Conservation (phyloP, 2,329 filamentous ascomycete genomes). For the Dactylellina drechsleri region DNA sequence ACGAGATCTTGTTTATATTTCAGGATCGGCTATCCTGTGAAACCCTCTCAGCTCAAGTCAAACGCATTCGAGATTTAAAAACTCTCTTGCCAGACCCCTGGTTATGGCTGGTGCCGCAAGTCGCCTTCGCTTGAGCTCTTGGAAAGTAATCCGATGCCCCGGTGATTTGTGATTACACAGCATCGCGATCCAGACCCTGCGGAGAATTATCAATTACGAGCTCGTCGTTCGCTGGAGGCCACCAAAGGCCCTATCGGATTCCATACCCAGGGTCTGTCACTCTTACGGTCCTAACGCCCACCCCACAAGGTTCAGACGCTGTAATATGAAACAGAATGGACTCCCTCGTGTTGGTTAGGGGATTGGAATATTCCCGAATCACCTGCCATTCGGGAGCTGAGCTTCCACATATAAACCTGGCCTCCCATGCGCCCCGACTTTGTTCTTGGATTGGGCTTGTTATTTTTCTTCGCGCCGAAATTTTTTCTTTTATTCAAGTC, state of each 20-base stretch:
- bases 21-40: too few relatives aligned
- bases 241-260: constrained; percentile 32
- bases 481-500: constrained; percentile 9
- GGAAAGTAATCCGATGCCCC: constrained; percentile 10
- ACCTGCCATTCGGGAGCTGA: constrained; percentile 44
- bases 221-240: constrained; percentile 34
- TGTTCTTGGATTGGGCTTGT: not conserved
- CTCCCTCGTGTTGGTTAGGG: not conserved
- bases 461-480: constrained; percentile 13
- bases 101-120: too few relatives aligned
- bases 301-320: not conserved
- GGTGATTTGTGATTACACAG: constrained; percentile 17
- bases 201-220: constrained; percentile 45
- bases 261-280: constrained; percentile 17
- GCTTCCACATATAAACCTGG: constrained; percentile 26
- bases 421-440: constrained; percentile 24
- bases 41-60: too few relatives aligned
- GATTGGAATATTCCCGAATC: constrained; percentile 51
- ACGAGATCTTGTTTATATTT: too few relatives aligned
- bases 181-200: constrained; percentile 33
- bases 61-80: too few relatives aligned
- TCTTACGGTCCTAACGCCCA: constrained; percentile 23
- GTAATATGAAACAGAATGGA: constrained; percentile 15
- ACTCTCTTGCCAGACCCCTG: too few relatives aligned
- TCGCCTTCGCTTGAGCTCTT: not conserved